Evolutionary conservation across 2,329 filamentous ascomycete species (phyloP).

Genomic region (Bipolaris sorokiniana): DNA sequence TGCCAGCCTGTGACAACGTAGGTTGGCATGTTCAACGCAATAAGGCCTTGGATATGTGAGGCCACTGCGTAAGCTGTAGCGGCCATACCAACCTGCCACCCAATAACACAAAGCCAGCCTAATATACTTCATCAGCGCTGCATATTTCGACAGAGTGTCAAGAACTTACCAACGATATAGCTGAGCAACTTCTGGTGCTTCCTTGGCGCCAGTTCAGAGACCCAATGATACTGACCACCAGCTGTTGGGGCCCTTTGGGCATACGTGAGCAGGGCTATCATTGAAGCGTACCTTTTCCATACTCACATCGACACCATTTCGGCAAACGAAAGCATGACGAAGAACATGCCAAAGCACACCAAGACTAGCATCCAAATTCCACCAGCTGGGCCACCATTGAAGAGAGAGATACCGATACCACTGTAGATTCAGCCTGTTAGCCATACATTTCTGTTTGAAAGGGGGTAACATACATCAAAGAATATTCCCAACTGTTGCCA

Average conservation of each 20-base stretch:
- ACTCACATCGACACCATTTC: constrained; percentile 47
- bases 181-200: constrained; percentile 49
- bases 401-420: constrained; percentile 29
- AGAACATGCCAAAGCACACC: constrained; percentile 31
- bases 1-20: constrained; percentile 54
- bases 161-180: constrained; percentile 49
- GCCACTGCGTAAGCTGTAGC: constrained; percentile 22
- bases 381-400: constrained; percentile 40
- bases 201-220: constrained; percentile 47
- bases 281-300: neutral
- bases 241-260: constrained; percentile 35
- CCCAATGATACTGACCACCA: constrained; percentile 44
- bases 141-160: constrained; percentile 7
- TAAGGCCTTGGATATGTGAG: constrained; percentile 31
- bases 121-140: neutral
- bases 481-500: constrained; percentile 23
- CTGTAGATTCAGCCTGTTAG: constrained; percentile 24
- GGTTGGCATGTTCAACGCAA: constrained; percentile 42
- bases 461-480: constrained; percentile 12
- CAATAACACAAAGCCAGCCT: constrained; percentile 50
- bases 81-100: constrained; percentile 46
- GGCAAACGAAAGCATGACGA: constrained; percentile 32
- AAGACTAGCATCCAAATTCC: constrained; percentile 40
- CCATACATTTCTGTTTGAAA: constrained; percentile 4
- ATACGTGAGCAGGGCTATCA: neutral